Base-by-base conservation (phyloP, 768 basidiomycete genomes). In the Rhodotorula babjevae region DNA sequence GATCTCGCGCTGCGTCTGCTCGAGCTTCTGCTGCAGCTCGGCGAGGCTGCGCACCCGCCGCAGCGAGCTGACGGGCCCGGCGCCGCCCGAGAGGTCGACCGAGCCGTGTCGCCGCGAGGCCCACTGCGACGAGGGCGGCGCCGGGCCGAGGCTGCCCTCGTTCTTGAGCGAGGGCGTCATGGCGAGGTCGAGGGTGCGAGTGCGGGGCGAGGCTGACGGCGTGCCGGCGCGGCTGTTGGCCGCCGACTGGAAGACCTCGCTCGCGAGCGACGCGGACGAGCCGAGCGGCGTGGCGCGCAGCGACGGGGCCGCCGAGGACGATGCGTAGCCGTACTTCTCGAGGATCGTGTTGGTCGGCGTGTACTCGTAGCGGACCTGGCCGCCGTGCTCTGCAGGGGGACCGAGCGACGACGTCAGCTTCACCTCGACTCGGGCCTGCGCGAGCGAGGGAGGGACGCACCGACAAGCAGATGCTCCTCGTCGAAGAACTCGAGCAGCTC, bases 401-500 rank as follows among this genome's bases (percentile, higher is more conserved):
- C 3, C 25, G 12, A 21, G 25, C 18, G 6, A 63, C n/a, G n/a
- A n/a, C n/a, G n/a, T n/a, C n/a, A n/a, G n/a, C n/a, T n/a, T n/a
- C 29, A 58, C 40, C 33, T 12, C 1, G 19, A 9, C 7, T 4
- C 2, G 19, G 0, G 2, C 2, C 18, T 2, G 25, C 5, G n/a
- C 7, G 29, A 23, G 36, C 5, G 40, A 42, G 14, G 2, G 1
- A 36, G 1, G 21, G 6, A 50, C 73, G 16, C 15, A 75, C 74
- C 71, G 55, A 68, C 59, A 33, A 76, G 75, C 40, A 77, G 49
- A 29, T 77, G 65, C 6, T 74, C 68, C n/a, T 71, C 67, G 44
- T 76, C 77, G 46, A 78, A 78, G 59, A 77, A 78, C 50, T 73
- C 63, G 36, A 76, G 67, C 55, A 78, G 52, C 29, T 78, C 77